Conservation (phyloP, 2,329 filamentous ascomycete species). For the Chrysosporium queenslandicum region DNA sequence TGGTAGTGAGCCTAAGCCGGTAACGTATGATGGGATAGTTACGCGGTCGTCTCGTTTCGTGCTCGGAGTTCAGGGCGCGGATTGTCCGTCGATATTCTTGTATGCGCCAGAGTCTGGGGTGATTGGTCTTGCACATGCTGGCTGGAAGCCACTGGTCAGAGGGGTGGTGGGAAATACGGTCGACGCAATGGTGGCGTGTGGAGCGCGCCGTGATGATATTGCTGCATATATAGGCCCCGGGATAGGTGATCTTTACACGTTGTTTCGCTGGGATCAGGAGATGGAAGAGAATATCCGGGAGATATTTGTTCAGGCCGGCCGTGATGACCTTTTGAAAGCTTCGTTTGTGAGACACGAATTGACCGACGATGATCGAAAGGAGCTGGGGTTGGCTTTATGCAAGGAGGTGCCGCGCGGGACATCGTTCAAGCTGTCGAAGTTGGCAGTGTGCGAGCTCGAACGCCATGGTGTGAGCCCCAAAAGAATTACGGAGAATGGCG, state of each 20-base stretch:
- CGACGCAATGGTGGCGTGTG: conserved; percentile 8
- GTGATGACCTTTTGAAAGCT: neutral
- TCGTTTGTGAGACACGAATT: conserved; percentile 5
- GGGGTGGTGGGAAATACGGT: conserved; percentile 8
- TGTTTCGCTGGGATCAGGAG: conserved; percentile 9
- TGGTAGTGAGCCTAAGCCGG: neutral
- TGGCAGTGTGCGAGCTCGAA: conserved; percentile 7
- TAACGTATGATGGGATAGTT: conserved; percentile 12
- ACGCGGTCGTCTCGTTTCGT: conserved; percentile 8
- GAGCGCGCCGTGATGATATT: conserved; percentile 4
- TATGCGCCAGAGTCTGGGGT: conserved; percentile 6
- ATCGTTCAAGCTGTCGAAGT: conserved; percentile 5
- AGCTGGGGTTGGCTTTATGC: conserved; percentile 2
- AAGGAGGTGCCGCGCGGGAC: neutral
- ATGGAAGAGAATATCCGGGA: conserved; percentile 7
- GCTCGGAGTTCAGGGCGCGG: conserved; percentile 11
- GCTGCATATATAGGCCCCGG: conserved; percentile 11
- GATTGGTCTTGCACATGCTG: conserved; percentile 11
- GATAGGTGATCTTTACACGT: conserved; percentile 2
- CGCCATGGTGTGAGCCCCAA: neutral
- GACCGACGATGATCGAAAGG: conserved; percentile 1
- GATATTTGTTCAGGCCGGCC: conserved; percentile 10
- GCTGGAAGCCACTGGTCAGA: conserved; percentile 12
- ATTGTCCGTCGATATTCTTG: conserved; percentile 13
- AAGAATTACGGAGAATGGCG: conserved; percentile 3